phyloP scores from a whole-genome alignment of 768 basidiomycete genomes.

The Lactifluus volemus region DNA sequence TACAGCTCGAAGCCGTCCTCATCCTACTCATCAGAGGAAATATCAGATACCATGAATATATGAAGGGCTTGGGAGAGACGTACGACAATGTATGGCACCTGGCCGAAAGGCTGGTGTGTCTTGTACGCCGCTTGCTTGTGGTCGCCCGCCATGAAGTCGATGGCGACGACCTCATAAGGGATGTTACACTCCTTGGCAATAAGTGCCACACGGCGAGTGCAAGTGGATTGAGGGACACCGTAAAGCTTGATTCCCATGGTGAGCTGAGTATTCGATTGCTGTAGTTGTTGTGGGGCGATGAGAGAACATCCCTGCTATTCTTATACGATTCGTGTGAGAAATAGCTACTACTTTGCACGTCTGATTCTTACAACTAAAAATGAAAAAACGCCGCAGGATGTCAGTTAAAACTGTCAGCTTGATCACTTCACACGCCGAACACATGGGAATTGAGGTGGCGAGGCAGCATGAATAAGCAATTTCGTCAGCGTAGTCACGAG shows the following conservation, averaged over 20 bases:
- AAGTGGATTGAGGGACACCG: neutral
- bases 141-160: neutral
- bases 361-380: too few relatives aligned
- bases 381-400: too few relatives aligned
- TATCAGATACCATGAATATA: neutral
- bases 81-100: slow-evolving; percentile 7
- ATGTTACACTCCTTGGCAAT: slow-evolving; percentile 7
- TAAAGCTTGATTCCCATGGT: slow-evolving; percentile 3
- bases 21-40: neutral
- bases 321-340: too few relatives aligned
- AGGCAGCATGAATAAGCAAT: too few relatives aligned
- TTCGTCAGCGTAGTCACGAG: too few relatives aligned
- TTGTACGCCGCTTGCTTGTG: neutral
- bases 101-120: slow-evolving; percentile 13
- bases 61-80: neutral
- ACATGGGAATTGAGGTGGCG: too few relatives aligned
- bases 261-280: neutral
- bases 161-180: neutral
- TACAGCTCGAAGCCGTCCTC: slow-evolving; percentile 26
- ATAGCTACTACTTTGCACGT: too few relatives aligned
- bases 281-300: neutral
- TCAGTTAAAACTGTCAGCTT: too few relatives aligned
- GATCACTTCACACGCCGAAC: too few relatives aligned
- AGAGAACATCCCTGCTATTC: too few relatives aligned
- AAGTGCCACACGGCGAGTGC: slow-evolving; percentile 9